Conservation (phyloP, 768 basidiomycete genomes). For the Piloderma croceum region DNA sequence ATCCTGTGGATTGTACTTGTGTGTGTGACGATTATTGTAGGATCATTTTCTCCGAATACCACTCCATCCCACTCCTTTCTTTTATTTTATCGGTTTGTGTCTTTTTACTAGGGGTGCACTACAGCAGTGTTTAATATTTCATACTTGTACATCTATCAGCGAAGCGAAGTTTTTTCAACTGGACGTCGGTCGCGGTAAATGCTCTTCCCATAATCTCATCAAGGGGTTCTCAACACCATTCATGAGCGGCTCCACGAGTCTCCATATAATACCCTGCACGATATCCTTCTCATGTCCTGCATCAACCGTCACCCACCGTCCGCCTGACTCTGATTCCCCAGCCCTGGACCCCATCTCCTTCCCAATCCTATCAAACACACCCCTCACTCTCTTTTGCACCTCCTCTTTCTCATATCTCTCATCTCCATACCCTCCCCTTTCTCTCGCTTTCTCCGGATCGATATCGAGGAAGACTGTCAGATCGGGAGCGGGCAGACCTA, state of each 20-base stretch:
- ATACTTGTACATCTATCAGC: too few species aligned
- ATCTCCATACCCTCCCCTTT: constrained; percentile 75
- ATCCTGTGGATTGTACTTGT: too few species aligned
- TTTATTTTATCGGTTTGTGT: too few species aligned
- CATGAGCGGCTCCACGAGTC: constrained; percentile 38
- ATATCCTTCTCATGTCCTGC: constrained; percentile 46
- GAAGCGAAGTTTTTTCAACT: too few species aligned
- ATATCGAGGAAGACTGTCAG: constrained; percentile 84
- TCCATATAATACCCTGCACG: constrained; percentile 56
- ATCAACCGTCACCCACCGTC: constrained; percentile 53
- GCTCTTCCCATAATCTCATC: constrained; percentile 47
- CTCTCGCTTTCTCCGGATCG: constrained; percentile 57
- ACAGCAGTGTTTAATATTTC: too few species aligned
- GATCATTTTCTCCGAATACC: too few species aligned
- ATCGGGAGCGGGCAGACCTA: constrained; percentile 86
- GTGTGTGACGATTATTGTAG: too few species aligned
- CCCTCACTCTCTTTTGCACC: constrained; percentile 61
- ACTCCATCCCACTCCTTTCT: too few species aligned
- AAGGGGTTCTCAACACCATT: constrained; percentile 36
- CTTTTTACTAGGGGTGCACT: too few species aligned
- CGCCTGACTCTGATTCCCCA: constrained; percentile 16
- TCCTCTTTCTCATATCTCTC: constrained; percentile 85
- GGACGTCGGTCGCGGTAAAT: too few species aligned
- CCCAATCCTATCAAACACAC: constrained; percentile 53
- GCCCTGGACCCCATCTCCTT: constrained; percentile 50